Conservation (phyloP, 1,284 basidiomycete genomes). For the Moesziomyces parantarcticus region DNA sequence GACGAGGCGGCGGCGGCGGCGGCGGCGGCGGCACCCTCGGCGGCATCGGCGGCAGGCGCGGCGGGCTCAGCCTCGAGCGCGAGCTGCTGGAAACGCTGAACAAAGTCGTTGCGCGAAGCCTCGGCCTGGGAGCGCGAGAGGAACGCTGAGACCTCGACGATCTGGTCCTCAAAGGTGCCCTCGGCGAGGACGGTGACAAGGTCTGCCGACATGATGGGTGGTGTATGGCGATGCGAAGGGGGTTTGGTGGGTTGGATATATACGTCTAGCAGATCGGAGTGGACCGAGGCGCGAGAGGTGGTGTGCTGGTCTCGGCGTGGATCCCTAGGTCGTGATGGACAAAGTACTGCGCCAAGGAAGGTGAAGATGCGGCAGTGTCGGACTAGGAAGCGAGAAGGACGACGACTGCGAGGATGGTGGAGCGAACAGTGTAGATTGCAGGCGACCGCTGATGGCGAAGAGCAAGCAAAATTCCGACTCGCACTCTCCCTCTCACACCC, state of each 20-base stretch:
- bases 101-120: slow-evolving; percentile 56
- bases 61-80: slow-evolving; percentile 52
- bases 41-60: slow-evolving; percentile 10
- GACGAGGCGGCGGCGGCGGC: background rate
- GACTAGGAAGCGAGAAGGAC: background rate
- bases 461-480: background rate
- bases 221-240: background rate
- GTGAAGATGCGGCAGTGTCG: background rate
- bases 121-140: slow-evolving; percentile 59
- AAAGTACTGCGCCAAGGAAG: too few species aligned
- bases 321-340: too few species aligned
- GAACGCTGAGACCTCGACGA: slow-evolving; percentile 57
- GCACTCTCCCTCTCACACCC: too few species aligned
- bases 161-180: slow-evolving; percentile 62
- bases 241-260: background rate
- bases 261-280: too few species aligned
- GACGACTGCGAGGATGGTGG: background rate
- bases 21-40: slow-evolving; percentile 4
- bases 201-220: slow-evolving; percentile 53
- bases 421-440: too few species aligned
- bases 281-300: too few species aligned
- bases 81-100: slow-evolving; percentile 44
- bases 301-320: too few species aligned
- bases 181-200: slow-evolving; percentile 64
- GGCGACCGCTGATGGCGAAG: background rate